Conservation (phyloP, 257 asterid genomes). For the Salvia splendens region DNA sequence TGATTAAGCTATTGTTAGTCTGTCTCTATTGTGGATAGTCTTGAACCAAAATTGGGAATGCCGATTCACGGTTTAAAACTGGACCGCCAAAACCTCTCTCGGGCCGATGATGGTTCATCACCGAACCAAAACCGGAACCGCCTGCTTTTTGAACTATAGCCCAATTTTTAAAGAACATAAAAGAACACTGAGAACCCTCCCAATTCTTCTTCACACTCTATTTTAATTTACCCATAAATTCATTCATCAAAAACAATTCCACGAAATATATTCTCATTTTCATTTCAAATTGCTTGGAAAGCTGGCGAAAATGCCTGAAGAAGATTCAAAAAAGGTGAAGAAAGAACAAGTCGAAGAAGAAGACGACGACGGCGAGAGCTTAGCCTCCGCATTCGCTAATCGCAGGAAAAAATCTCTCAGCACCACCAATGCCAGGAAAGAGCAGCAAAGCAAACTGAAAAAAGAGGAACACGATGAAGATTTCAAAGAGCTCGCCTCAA, state of each 20-base stretch:
- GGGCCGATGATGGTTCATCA: too few relatives aligned
- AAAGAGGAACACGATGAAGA: constrained; percentile 56
- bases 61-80: too few relatives aligned
- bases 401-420: constrained; percentile 37
- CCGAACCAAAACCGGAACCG: too few relatives aligned
- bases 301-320: constrained; percentile 41
- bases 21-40: too few relatives aligned
- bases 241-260: not conserved
- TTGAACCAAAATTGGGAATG: too few relatives aligned
- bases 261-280: not conserved
- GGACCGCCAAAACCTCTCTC: too few relatives aligned
- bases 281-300: not conserved
- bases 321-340: constrained; percentile 37
- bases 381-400: constrained; percentile 36
- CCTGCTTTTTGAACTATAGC: too few relatives aligned
- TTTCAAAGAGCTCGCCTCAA: constrained; percentile 41
- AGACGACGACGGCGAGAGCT: constrained; percentile 34
- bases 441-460: constrained; percentile 24
- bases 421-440: constrained; percentile 35
- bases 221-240: too few relatives aligned
- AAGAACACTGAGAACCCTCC: too few relatives aligned
- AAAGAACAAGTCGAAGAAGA: constrained; percentile 37
- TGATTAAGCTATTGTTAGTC: too few relatives aligned
- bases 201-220: too few relatives aligned
- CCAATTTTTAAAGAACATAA: too few relatives aligned